Base-by-base conservation (phyloP, 805 yeast genomes). In the Sugiyamaella chiloensis region DNA sequence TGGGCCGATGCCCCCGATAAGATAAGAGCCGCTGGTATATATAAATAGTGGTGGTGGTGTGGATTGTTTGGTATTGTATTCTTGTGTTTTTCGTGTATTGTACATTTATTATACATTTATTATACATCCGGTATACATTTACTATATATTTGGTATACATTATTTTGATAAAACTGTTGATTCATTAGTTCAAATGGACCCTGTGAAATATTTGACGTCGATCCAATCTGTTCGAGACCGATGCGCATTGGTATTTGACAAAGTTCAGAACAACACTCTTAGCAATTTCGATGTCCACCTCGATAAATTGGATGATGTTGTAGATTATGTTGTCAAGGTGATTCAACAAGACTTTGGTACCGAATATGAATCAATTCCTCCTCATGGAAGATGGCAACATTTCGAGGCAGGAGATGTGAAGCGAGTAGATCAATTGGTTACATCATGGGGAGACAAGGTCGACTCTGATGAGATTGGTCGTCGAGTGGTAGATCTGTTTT, bases 381-480 rank as follows among this genome's bases (percentile, higher is more conserved):
- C 83, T 6, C 86, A 81, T 60, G 86, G 86, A 1, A 69, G 87
- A 47, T 80, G 81, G 78, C 84, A 79, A 55, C 86, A 81, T 60
- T 71, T 81, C 57, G 78, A 80, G 55, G 77, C 73, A 27, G 76
- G 77, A 31, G 72, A 68, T n/a, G 59, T 55, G 24, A 57, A 59
- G 27, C 71, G 85, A 34, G 67, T 80, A 35, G 74, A 71, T 16
- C 48, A 54, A 2, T 58, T 80, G 48, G 70, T 80, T 23, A 57
- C 51, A 2, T 48, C 58, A 24, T 74, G 80, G 73, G 19, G 55
- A 1, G 58, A 50, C n/a, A 40, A 51, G 2, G 51, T 62, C 20
- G 68, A 65, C 51, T 62, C 63, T 26, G 52, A 66, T 11, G 84
- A 79, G 48, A 71, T 75, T 23, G 76, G 82, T 29, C 74, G 71